Conservation (phyloP, 768 basidiomycete species). For the Auricularia auricula-judae region DNA sequence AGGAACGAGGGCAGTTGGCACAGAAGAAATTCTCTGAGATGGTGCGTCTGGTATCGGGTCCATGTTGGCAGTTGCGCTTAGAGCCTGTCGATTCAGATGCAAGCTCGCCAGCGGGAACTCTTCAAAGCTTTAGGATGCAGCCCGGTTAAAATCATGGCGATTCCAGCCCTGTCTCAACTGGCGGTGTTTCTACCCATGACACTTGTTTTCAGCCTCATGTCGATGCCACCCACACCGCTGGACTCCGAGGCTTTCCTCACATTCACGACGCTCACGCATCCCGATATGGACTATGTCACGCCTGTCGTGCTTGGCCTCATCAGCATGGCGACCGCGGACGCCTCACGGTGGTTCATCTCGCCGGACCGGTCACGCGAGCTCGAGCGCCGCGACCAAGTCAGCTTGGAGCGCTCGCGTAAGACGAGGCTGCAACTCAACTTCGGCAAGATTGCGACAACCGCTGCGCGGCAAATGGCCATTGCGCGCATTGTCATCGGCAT, state of each 20-base stretch:
- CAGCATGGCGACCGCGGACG: constrained; percentile 72
- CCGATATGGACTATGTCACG: constrained; percentile 58
- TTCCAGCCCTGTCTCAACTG: constrained; percentile 56
- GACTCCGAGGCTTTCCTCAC: constrained; percentile 72
- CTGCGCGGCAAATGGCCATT: constrained; percentile 47
- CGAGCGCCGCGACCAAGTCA: constrained; percentile 28
- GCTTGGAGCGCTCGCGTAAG: constrained; percentile 28
- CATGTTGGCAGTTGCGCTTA: neutral
- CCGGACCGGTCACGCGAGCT: constrained; percentile 32
- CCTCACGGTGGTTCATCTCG: constrained; percentile 60
- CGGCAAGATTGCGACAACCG: constrained; percentile 40
- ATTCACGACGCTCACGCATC: constrained; percentile 54
- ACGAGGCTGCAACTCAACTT: constrained; percentile 36
- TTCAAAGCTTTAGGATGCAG: constrained; percentile 46
- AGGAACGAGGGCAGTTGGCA: constrained; percentile 5
- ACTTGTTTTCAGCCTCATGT: constrained; percentile 42
- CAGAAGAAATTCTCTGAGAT: constrained; percentile 1
- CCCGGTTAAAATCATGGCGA: constrained; percentile 43
- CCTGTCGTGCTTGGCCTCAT: constrained; percentile 64
- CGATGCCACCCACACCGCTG: constrained; percentile 50
- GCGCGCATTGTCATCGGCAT: constrained; percentile 56
- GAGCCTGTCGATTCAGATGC: constrained; percentile 31
- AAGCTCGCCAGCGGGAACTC: constrained; percentile 45
- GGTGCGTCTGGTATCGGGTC: neutral
- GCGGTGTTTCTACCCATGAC: constrained; percentile 65